phyloP scores from a whole-genome alignment of 768 basidiomycete genomes.

The Leucocoprinus leucothites region DNA sequence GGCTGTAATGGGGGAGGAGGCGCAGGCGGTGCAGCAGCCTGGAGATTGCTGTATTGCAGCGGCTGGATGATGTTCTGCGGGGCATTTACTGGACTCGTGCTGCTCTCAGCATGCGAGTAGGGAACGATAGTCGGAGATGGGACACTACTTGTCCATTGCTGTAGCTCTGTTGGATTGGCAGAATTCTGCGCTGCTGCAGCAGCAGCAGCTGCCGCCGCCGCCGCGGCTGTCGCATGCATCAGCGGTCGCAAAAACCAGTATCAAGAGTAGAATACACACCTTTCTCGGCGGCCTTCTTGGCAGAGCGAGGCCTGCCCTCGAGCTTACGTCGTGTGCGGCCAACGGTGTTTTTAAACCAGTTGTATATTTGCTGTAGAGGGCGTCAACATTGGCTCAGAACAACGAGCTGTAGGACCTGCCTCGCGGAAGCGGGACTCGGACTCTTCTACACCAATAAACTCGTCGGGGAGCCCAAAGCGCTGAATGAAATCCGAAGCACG shows the following conservation, averaged over 20 bases:
- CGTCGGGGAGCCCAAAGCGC: slow-evolving; percentile 54
- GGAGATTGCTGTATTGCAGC: slow-evolving; percentile 41
- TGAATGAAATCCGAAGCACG: slow-evolving; percentile 58
- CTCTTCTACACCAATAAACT: slow-evolving; percentile 53
- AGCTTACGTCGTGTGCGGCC: slow-evolving; percentile 57
- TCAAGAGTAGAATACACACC: slow-evolving; percentile 24
- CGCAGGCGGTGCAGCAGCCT: slow-evolving; percentile 23
- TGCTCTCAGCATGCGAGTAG: slow-evolving; percentile 37
- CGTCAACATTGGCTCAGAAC: background rate
- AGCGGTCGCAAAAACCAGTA: background rate
- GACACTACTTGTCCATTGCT: slow-evolving; percentile 38
- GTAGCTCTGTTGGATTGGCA: slow-evolving; percentile 9
- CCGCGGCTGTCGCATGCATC: slow-evolving; percentile 13
- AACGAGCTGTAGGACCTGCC: slow-evolving; percentile 29
- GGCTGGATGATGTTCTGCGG: slow-evolving; percentile 30
- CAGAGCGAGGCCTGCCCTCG: slow-evolving; percentile 51
- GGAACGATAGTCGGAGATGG: slow-evolving; percentile 33
- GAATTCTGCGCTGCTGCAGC: too few relatives aligned
- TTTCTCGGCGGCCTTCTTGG: slow-evolving; percentile 51
- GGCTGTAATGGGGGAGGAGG: slow-evolving; percentile 23
- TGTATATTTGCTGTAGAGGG: slow-evolving; percentile 60
- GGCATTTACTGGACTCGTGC: slow-evolving; percentile 30
- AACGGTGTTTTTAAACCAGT: slow-evolving; percentile 72
- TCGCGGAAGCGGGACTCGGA: slow-evolving; percentile 60
- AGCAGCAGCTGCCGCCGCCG: slow-evolving; percentile 4